phyloP scores from a whole-genome alignment of 495 filamentous ascomycete genomes.

The Lepraria neglecta region DNA sequence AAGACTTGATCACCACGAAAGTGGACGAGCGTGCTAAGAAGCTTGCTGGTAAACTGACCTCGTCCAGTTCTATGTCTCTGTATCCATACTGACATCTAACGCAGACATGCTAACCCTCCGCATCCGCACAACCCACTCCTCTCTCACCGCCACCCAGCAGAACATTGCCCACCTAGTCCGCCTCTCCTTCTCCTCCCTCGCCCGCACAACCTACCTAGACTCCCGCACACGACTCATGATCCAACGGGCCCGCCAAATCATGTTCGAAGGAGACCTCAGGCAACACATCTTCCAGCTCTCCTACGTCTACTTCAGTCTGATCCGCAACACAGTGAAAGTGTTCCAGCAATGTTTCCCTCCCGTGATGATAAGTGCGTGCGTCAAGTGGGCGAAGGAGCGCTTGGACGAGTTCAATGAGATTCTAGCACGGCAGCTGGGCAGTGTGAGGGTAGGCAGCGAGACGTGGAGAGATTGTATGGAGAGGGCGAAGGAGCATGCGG shows the following conservation, averaged over 20 bases:
- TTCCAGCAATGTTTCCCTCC: slow-evolving; percentile 87
- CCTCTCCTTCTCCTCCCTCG: slow-evolving; percentile 83
- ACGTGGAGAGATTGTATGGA: slow-evolving; percentile 80
- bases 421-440: slow-evolving; percentile 75
- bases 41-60: slow-evolving; percentile 50
- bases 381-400: slow-evolving; percentile 93
- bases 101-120: slow-evolving; percentile 58
- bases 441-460: slow-evolving; percentile 58
- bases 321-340: slow-evolving; percentile 80
- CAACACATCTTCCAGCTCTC: slow-evolving; percentile 95
- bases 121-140: slow-evolving; percentile 65
- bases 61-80: neutral
- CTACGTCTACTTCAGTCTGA: slow-evolving; percentile 90
- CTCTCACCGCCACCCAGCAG: slow-evolving; percentile 59
- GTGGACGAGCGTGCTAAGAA: slow-evolving; percentile 78
- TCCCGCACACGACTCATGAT: slow-evolving; percentile 69
- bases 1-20: slow-evolving; percentile 82
- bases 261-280: slow-evolving; percentile 86
- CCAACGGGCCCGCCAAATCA: slow-evolving; percentile 77
- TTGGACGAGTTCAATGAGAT: slow-evolving; percentile 83
- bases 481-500: slow-evolving; percentile 71
- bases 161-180: slow-evolving; percentile 78
- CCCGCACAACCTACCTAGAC: slow-evolving; percentile 77
- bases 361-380: slow-evolving; percentile 79
- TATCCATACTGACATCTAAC: slow-evolving; percentile 2